Percentiles rank a stretch among this genome's conserved stretches.
These are phyloP conservation scores for Annulohypoxylon nitens DNA, from an alignment of 495 filamentous ascomycete genomes.

Conservation along the genomic window DNA sequence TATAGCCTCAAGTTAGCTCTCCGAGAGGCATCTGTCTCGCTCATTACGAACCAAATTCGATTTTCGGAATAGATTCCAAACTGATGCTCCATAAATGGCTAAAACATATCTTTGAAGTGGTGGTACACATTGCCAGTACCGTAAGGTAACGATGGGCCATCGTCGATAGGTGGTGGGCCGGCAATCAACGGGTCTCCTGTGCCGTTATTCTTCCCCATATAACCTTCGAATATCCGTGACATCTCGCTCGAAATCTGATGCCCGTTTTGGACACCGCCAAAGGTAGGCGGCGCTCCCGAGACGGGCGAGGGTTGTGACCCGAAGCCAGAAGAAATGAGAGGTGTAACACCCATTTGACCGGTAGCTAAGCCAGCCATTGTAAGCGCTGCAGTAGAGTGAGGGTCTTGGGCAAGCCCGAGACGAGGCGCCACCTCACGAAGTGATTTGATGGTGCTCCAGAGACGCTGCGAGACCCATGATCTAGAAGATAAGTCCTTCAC, in stretches of 20 bases:
- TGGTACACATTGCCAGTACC: conserved; percentile 47
- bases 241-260: conserved; percentile 61
- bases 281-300: conserved; percentile 23
- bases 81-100: background rate
- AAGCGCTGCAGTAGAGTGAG: conserved; percentile 48
- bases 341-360: conserved; percentile 38
- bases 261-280: conserved; percentile 51
- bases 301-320: conserved; percentile 33
- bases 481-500: conserved; percentile 84
- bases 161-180: conserved; percentile 13
- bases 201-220: conserved; percentile 49
- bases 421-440: conserved; percentile 84
- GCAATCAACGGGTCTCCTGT: conserved; percentile 21
- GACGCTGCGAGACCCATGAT: conserved; percentile 79
- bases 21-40: background rate
- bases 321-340: conserved; percentile 27
- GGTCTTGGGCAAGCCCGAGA: conserved; percentile 71
- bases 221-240: conserved; percentile 60
- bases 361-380: conserved; percentile 53
- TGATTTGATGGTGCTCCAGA: conserved; percentile 85
- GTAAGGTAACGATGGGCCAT: conserved; percentile 22
- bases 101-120: conserved; percentile 54
- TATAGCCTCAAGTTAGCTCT: too few species aligned
- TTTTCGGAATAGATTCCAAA: background rate
- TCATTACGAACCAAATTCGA: conserved; percentile 1